These are phyloP conservation scores for Ochetophila trinervis DNA, from an alignment of 306 rosid species.

Conservation along the genomic window DNA sequence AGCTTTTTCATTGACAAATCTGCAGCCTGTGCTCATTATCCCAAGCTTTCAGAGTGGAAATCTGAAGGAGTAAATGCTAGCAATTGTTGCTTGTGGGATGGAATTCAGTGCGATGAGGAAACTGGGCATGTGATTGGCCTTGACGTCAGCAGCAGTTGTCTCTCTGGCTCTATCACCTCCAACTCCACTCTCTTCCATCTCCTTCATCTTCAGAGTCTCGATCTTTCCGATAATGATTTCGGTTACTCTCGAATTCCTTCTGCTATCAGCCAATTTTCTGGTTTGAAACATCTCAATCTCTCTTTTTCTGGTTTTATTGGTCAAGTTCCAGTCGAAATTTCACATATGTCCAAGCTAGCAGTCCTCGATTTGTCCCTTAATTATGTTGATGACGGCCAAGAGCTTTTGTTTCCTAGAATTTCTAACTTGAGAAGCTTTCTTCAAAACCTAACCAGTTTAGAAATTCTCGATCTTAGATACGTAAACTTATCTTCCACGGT, in stretches of 20 bases:
- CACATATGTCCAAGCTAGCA: background rate
- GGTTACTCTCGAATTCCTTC: background rate
- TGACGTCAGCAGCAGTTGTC: conserved; percentile 13
- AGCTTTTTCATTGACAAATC: background rate
- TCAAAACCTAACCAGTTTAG: conserved; percentile 13
- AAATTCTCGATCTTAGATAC: background rate
- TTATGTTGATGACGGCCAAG: too few relatives aligned
- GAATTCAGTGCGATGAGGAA: conserved; percentile 8
- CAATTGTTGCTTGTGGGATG: conserved; percentile 21
- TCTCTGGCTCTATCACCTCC: conserved; percentile 6
- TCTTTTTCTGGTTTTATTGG: conserved; percentile 4
- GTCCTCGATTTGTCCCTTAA: background rate
- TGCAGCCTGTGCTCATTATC: background rate
- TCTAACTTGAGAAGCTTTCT: background rate
- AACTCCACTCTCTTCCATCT: background rate
- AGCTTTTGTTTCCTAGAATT: background rate
- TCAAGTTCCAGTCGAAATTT: conserved; percentile 3
- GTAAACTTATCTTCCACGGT: conserved; percentile 1
- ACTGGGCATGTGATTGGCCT: conserved; percentile 1
- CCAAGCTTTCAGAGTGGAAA: conserved; percentile 12
- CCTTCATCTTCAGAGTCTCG: background rate
- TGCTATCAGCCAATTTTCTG: background rate
- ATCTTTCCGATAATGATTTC: conserved; percentile 6
- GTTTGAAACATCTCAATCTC: conserved; percentile 10
- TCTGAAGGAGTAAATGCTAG: background rate